phyloP scores from a whole-genome alignment of 176 grass and related monocot genomes.

The Juncus inflexus region DNA sequence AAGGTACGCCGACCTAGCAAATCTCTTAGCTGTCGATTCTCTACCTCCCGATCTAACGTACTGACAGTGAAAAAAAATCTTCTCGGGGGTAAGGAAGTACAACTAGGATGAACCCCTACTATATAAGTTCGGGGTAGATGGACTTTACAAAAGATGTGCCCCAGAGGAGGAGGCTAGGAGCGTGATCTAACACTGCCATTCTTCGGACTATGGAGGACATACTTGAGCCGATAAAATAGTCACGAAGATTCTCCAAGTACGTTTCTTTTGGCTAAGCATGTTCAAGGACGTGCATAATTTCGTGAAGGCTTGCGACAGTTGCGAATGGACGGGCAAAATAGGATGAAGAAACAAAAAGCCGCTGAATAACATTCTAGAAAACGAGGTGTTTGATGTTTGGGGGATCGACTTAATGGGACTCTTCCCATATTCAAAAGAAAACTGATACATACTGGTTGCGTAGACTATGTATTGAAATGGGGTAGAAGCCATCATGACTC shows the following conservation, averaged over 20 bases:
- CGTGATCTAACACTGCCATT: background rate
- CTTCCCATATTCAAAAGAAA: no score
- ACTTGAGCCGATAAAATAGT: background rate
- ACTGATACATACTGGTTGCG: no score
- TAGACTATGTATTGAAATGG: no score
- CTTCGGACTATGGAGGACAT: background rate
- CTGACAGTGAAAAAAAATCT: background rate
- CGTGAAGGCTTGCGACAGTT: background rate
- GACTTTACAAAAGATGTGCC: background rate
- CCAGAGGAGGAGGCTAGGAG: background rate
- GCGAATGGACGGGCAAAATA: background rate
- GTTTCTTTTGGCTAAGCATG: background rate
- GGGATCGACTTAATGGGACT: background rate
- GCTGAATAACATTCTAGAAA: background rate
- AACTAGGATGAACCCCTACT: background rate
- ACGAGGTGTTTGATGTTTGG: background rate
- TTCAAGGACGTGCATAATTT: background rate
- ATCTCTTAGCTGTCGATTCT: no score
- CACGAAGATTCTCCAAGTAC: background rate
- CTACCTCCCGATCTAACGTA: background rate
- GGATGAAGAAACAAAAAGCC: background rate
- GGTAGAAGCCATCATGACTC: no score
- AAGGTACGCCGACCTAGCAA: no score
- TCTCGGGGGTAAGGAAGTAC: background rate
- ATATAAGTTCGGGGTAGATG: background rate